Base-by-base conservation (phyloP, 106 monocot species). In the Narthecium ossifragum region DNA sequence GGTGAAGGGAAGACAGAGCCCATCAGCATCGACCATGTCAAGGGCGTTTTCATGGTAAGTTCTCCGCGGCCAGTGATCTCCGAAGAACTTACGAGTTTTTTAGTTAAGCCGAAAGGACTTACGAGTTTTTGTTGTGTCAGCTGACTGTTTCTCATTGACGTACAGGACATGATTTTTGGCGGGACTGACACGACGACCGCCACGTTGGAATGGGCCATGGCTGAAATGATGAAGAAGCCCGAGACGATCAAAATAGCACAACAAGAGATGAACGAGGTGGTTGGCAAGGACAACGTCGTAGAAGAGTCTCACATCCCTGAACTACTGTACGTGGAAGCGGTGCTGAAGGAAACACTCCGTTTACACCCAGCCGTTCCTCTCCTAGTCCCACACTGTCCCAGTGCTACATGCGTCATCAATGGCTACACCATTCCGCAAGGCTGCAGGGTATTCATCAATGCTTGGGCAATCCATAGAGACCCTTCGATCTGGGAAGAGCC, bases 301-400 rank as follows among this genome's bases (percentile, higher is more conserved):
- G 73, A 73, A 40, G 73, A 73, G 33, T 37, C 24, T 23, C 65
- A 73, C 50, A 2, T 53, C 23, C 26, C 38, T 1, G 50, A 58
- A 15, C 49, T 73, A 21, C 57, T 2, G 30, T 73, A 65, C 58
- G 51, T 73, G 2, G 18, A 12, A 0, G 60, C 60, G 4, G 73
- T 61, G 9, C 18, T 60, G 4, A 59, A 66, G 4, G 66, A 66
- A 34, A 37, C 22, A 1, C 58, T 73, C 15, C 57, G 73, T 10
- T 60, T 73, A 5, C 68, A 75, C 63, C 63, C 75, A 4, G 48
- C 49, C 5, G n/a, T 62, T 25, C 75, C 68, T 1, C 31, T 73
- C 25, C 53, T 73, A 21, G 52, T 73, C 15, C 65, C 65, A 8
- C 60, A 52, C 31, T 26, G 59, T 31, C 73, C 73, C 6, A 73